Conservation (phyloP, 2,329 filamentous ascomycete species). For the Aspergillus alliaceus region DNA sequence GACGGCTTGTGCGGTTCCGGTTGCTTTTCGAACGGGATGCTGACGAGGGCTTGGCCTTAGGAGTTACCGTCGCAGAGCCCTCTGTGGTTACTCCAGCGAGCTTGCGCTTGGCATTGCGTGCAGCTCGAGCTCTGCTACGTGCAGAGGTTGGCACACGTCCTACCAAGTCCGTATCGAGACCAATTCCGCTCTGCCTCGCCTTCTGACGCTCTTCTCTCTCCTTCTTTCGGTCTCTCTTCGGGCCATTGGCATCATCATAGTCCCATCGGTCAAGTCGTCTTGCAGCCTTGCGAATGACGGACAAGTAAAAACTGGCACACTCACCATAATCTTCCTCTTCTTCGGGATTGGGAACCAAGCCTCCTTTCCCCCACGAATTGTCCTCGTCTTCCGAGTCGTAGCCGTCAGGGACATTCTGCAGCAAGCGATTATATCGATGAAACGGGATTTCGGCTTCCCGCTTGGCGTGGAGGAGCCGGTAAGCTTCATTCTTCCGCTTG, state of each 20-base stretch:
- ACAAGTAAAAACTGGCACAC: conserved; percentile 46
- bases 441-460: conserved; percentile 43
- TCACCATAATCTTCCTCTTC: conserved; percentile 51
- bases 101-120: conserved; percentile 32
- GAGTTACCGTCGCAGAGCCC: conserved; percentile 18
- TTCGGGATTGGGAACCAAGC: conserved; percentile 40
- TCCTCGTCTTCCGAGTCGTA: conserved; percentile 50
- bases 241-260: conserved; percentile 42
- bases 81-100: conserved; percentile 20
- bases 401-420: conserved; percentile 43
- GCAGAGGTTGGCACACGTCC: conserved; percentile 21
- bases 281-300: conserved; percentile 43
- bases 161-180: conserved; percentile 16
- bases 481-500: conserved; percentile 41
- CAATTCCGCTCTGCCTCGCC: conserved; percentile 26
- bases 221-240: conserved; percentile 38
- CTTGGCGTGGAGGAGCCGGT: conserved; percentile 37
- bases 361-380: conserved; percentile 44
- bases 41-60: conserved; percentile 20
- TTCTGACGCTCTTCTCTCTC: conserved; percentile 40
- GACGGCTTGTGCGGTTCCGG: conserved; percentile 22
- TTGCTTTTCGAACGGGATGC: conserved; percentile 27
- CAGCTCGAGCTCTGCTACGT: conserved; percentile 23
- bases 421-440: conserved; percentile 41
- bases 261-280: conserved; percentile 48